These are phyloP conservation scores for Fistulinella cinereoalba DNA, from an alignment of 1,284 basidiomycete species.

Conservation along the genomic window DNA sequence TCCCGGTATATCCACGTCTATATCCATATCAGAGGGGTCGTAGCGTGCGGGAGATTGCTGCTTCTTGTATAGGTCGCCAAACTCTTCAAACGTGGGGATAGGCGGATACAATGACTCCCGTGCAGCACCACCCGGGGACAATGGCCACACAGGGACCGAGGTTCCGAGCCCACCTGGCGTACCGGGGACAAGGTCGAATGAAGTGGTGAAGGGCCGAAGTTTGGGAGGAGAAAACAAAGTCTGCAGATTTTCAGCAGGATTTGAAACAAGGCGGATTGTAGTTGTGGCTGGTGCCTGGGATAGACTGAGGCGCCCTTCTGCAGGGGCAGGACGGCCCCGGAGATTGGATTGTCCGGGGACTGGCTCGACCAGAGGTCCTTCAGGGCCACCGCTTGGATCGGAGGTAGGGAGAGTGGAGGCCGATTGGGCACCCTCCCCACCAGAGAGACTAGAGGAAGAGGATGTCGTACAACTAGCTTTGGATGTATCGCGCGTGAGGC, in stretches of 20 bases:
- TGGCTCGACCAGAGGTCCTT: slow-evolving; percentile 36
- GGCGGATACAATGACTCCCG: slow-evolving; percentile 47
- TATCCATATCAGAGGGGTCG: slow-evolving; percentile 32
- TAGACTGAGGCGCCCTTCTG: slow-evolving; percentile 49
- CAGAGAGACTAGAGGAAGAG: slow-evolving; percentile 27
- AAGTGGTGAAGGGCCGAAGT: slow-evolving; percentile 58
- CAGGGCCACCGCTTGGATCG: slow-evolving; percentile 12
- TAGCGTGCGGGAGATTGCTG: slow-evolving; percentile 12
- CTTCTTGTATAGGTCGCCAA: slow-evolving; percentile 14
- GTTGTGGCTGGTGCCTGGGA: slow-evolving; percentile 50
- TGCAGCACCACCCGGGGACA: slow-evolving; percentile 35
- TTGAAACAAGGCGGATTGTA: slow-evolving; percentile 58
- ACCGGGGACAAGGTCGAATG: slow-evolving; percentile 61
- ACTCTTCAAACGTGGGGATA: slow-evolving; percentile 46
- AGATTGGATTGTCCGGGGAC: slow-evolving; percentile 56
- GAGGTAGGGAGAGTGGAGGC: slow-evolving; percentile 52
- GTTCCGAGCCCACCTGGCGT: slow-evolving; percentile 45
- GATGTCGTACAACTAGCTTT: slow-evolving; percentile 27
- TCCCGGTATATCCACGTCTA: slow-evolving; percentile 36
- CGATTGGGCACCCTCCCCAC: slow-evolving; percentile 30
- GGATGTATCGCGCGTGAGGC: slow-evolving; percentile 52
- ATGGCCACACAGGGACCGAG: slow-evolving; percentile 41
- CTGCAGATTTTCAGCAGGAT: slow-evolving; percentile 28
- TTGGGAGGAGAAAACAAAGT: slow-evolving; percentile 49
- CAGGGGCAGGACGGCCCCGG: slow-evolving; percentile 55